Evolutionary conservation across 345 rosid species (phyloP).

Genomic region (Geranium rotundifolium): DNA sequence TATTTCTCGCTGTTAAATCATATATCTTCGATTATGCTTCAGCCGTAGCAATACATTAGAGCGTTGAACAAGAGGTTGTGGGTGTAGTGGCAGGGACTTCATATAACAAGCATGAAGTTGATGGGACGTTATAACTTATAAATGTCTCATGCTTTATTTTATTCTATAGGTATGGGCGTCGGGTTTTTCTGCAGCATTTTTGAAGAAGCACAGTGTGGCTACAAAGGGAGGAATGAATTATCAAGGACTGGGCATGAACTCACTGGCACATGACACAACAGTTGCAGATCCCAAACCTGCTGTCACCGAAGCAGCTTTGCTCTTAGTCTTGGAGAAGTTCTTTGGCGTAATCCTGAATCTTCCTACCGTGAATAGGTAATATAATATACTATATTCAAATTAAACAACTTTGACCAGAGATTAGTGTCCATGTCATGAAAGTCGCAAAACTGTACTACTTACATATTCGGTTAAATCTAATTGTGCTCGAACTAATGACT

Average conservation of each 20-base stretch:
- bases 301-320: constrained; percentile 66
- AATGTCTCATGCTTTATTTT: background rate
- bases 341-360: constrained; percentile 64
- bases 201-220: constrained; percentile 78
- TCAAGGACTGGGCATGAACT: constrained; percentile 19
- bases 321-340: constrained; percentile 69
- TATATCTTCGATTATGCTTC: background rate
- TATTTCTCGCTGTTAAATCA: background rate
- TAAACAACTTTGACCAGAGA: too few species aligned
- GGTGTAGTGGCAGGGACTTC: too few species aligned
- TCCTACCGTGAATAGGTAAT: constrained; percentile 77
- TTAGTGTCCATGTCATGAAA: too few species aligned
- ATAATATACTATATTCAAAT: background rate
- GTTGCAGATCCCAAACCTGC: constrained; percentile 51
- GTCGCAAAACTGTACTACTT: too few species aligned
- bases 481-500: too few species aligned
- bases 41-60: too few species aligned
- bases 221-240: constrained; percentile 40
- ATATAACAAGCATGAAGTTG: too few species aligned
- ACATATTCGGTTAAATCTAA: too few species aligned
- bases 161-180: constrained; percentile 88
- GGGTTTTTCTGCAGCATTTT: constrained; percentile 91
- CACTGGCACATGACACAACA: constrained; percentile 17
- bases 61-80: too few species aligned
- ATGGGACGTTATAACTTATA: too few species aligned